Base-by-base conservation (phyloP, 2,329 filamentous ascomycete species). In the Penicillium sp. region DNA sequence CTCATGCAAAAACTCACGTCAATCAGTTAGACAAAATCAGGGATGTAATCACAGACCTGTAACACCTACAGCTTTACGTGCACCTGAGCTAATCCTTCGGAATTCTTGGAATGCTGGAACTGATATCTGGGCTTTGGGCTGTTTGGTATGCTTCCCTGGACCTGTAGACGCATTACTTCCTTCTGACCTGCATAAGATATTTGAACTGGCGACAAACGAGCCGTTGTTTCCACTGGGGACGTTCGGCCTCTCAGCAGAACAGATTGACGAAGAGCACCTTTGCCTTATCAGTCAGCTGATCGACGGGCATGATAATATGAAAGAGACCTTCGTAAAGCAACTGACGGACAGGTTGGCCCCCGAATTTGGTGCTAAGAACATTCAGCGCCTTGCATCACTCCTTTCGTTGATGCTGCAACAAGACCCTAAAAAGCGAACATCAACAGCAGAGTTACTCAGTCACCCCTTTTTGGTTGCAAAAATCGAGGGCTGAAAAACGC, bases 81-180 rank as follows among this genome's bases (percentile, higher is more conserved):
- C 68, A n/a, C 66, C 66, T 50, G 67, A 70, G 58, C 38, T 69
- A 30, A 63, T 70, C 41, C 49, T 56, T 19, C 35, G 21, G 26
- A 31, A 61, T 30, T 17, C 45, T 3, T 70, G 66, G 64, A 59
- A 69, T 59, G 45, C 29, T 23, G 53, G 31, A 1, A 64, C 68
- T 19, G 68, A 70, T 55, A 66, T 69, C 41, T 70, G 68, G 69
- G 44, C 63, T 47, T 56, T 69, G 58, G 67, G 65, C 21, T 71
- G 67, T 47, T 61, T 69, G 60, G 69, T 71, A 67, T 62, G 65
- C 21, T 60, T 30, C 45, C 19, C 11, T 38, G 5, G 13, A n/a
- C 21, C 19, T 17, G 3, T 15, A 13, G 17, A 3, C 35, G 1
- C 15, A 15, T 15, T 11, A 15, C 11, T 15, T 4, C 1, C 35